phyloP scores from a whole-genome alignment of 768 basidiomycete species.

The Mycena filopes region DNA sequence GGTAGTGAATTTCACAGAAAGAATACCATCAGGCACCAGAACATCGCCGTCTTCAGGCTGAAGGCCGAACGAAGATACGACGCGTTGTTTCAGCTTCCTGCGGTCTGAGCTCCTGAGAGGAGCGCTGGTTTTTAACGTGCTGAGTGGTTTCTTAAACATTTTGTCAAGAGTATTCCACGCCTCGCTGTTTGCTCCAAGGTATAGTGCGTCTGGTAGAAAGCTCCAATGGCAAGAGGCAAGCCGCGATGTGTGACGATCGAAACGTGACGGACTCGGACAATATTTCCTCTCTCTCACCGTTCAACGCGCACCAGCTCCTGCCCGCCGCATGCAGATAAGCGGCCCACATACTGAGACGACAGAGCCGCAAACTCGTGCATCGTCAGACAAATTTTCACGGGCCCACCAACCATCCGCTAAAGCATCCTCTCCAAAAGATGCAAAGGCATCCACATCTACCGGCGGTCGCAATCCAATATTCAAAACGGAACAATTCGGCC shows the following conservation, averaged over 20 bases:
- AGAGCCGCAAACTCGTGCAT: too few species aligned
- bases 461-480: constrained; percentile 87
- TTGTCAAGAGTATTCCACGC: too few species aligned
- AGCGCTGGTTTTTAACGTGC: constrained; percentile 77
- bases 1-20: constrained; percentile 73
- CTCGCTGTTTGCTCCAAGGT: too few species aligned
- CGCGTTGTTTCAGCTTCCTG: constrained; percentile 73
- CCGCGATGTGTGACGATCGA: too few species aligned
- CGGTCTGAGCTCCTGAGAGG: constrained; percentile 80
- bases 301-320: too few species aligned
- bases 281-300: too few species aligned
- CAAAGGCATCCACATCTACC: constrained; percentile 51
- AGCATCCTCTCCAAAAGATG: constrained; percentile 49
- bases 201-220: too few species aligned
- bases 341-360: too few species aligned
- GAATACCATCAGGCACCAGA: constrained; percentile 80
- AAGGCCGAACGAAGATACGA: constrained; percentile 57
- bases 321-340: too few species aligned
- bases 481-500: constrained; percentile 95
- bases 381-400: constrained; percentile 75
- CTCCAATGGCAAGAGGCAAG: too few species aligned
- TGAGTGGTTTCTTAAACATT: constrained; percentile 86
- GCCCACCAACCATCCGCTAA: constrained; percentile 74
- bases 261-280: too few species aligned
- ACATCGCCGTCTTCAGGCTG: constrained; percentile 70